Conservation (phyloP, 225 moss, liverwort and hornwort species). For the Rhytidiadelphus loreus region DNA sequence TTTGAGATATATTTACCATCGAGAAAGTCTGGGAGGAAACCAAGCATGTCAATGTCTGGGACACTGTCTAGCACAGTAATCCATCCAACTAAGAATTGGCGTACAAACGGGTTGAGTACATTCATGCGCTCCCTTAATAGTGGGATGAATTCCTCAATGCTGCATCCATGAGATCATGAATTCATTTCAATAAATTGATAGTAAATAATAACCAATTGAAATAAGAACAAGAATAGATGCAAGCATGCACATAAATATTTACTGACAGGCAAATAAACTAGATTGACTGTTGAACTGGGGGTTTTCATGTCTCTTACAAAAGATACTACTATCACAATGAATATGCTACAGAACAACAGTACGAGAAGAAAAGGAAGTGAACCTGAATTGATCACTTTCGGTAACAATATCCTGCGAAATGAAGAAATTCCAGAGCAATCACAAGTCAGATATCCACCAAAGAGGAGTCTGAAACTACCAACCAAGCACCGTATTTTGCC, state of each 20-base stretch:
- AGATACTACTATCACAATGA: not conserved
- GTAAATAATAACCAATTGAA: not conserved
- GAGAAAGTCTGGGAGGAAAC: slow-evolving; percentile 64
- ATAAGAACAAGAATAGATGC: not conserved
- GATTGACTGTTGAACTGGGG: not conserved
- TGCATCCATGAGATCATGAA: slow-evolving; percentile 16
- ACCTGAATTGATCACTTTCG: slow-evolving; percentile 70
- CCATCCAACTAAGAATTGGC: slow-evolving; percentile 64
- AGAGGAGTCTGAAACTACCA: not conserved
- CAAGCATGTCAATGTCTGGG: slow-evolving; percentile 67
- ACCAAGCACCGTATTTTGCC: not conserved
- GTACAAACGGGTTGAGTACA: slow-evolving; percentile 58
- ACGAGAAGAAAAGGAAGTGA: not conserved
- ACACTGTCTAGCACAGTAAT: slow-evolving; percentile 66
- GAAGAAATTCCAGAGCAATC: not conserved
- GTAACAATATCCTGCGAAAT: slow-evolving; percentile 56
- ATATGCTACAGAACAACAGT: not conserved
- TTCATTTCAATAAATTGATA: not conserved
- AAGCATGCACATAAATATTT: not conserved
- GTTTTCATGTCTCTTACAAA: not conserved
- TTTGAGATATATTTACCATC: slow-evolving; percentile 27
- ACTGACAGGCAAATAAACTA: not conserved
- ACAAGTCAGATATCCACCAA: not conserved
- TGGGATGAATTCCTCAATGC: slow-evolving; percentile 65
- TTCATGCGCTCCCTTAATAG: slow-evolving; percentile 66